These are phyloP conservation scores for Acidiella bohemica DNA, from an alignment of 495 filamentous ascomycete species.

Conservation along the genomic window DNA sequence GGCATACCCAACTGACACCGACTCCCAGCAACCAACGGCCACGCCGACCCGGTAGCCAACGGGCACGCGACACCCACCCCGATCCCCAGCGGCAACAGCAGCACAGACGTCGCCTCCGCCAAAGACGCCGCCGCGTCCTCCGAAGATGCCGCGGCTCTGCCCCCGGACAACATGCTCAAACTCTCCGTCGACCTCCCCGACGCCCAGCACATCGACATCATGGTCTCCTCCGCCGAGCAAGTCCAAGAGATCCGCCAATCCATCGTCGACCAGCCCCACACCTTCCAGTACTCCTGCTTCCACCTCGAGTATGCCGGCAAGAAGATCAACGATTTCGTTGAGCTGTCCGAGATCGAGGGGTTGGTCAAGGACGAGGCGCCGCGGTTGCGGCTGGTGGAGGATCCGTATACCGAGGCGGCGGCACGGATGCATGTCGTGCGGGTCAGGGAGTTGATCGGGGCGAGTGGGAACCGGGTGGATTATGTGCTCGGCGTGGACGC, in stretches of 20 bases:
- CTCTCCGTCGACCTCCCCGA: constrained; percentile 76
- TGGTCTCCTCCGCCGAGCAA: constrained; percentile 88
- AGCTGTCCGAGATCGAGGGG: constrained; percentile 80
- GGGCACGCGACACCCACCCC: too few species aligned
- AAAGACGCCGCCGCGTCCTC: constrained; percentile 15
- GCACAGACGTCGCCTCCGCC: neutral
- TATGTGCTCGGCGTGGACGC: constrained; percentile 74
- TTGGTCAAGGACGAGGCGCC: constrained; percentile 48
- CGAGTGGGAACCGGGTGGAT: constrained; percentile 76
- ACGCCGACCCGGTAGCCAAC: neutral
- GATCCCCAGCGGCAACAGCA: too few species aligned
- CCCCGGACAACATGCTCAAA: constrained; percentile 46
- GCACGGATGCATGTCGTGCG: constrained; percentile 87
- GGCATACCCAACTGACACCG: too few species aligned
- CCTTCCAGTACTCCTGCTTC: constrained; percentile 97
- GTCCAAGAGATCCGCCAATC: constrained; percentile 96
- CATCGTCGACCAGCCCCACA: constrained; percentile 82
- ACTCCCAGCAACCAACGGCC: too few species aligned
- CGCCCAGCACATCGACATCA: constrained; percentile 66
- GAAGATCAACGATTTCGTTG: constrained; percentile 87
- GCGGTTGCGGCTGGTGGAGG: constrained; percentile 71
- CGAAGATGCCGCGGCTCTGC: constrained; percentile 2
- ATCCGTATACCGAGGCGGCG: constrained; percentile 97
- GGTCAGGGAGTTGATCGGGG: constrained; percentile 82
- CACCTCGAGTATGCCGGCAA: constrained; percentile 78